phyloP scores from a whole-genome alignment of 768 basidiomycete genomes.

The Suillus tomentosus region DNA sequence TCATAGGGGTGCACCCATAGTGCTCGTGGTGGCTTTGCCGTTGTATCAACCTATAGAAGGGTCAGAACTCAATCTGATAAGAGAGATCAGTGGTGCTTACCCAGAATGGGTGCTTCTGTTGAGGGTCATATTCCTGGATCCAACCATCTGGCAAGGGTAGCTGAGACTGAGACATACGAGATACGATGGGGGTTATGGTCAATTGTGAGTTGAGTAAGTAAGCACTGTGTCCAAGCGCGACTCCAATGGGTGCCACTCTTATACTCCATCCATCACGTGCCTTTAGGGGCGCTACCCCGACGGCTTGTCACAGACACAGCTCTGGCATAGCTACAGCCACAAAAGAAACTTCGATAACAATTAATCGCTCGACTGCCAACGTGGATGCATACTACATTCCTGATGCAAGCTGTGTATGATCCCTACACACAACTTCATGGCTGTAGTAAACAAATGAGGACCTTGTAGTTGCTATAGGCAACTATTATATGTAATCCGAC shows the following conservation, averaged over 20 bases:
- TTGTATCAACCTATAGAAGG: conserved; percentile 58
- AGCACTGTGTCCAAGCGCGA: not conserved
- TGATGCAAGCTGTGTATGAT: not conserved
- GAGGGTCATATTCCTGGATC: conserved; percentile 49
- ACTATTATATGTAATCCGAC: not conserved
- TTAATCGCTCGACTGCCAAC: not conserved
- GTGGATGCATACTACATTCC: not conserved
- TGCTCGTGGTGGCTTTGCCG: conserved; percentile 58
- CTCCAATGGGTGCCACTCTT: conserved; percentile 18
- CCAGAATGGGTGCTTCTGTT: conserved; percentile 49
- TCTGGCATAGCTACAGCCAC: not conserved
- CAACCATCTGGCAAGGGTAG: conserved; percentile 57
- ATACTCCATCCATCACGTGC: conserved; percentile 2
- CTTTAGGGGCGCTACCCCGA: not conserved
- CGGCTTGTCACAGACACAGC: not conserved
- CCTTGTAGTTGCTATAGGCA: too few relatives aligned
- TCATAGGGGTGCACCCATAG: conserved; percentile 78
- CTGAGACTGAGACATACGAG: conserved; percentile 23
- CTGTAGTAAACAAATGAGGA: too few relatives aligned
- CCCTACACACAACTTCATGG: not conserved
- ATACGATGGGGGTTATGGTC: conserved; percentile 6
- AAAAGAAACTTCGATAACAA: not conserved
- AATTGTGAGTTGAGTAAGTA: not conserved
- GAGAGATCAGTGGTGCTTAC: conserved; percentile 28
- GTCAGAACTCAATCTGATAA: not conserved